Percentiles rank a stretch among this genome's conserved stretches.
phyloP scores from a whole-genome alignment of 495 filamentous ascomycete genomes.

The Bathelium albidoporum region DNA sequence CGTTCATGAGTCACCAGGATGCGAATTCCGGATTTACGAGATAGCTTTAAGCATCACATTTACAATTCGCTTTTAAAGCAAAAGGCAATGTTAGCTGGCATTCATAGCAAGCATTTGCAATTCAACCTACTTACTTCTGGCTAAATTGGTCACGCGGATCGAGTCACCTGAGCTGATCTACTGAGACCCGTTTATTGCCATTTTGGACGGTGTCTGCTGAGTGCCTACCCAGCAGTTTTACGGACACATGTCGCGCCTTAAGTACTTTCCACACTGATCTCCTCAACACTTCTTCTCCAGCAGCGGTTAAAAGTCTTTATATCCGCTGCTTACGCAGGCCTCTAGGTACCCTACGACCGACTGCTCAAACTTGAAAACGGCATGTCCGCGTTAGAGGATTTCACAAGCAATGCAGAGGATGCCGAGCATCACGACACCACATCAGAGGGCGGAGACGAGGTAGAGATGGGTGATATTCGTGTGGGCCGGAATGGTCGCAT shows the following conservation, averaged over 20 bases:
- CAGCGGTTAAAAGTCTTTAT: no score
- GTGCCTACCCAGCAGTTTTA: neutral
- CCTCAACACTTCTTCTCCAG: neutral
- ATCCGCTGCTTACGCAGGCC: neutral
- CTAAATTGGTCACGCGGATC: neutral
- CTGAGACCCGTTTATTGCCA: neutral
- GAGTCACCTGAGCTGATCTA: neutral
- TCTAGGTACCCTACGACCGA: constrained; percentile 26
- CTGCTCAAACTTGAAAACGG: constrained; percentile 26
- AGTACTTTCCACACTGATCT: neutral
- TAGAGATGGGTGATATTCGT: constrained; percentile 10
- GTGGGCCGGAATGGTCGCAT: neutral
- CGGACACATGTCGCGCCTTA: neutral
- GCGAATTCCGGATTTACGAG: no score
- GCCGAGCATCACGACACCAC: neutral
- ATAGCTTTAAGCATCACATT: no score
- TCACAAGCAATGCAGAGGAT: constrained; percentile 6
- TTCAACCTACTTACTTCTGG: neutral
- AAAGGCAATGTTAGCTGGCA: no score
- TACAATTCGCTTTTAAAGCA: no score
- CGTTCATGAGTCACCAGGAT: neutral
- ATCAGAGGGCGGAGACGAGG: neutral
- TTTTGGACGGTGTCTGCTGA: neutral
- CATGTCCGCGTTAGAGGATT: constrained; percentile 21
- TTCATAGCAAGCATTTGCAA: no score